Percentiles rank a stretch among this genome's conserved stretches.
Conservation (phyloP, 805 yeast genomes). For the Clavispora phyllophila region DNA sequence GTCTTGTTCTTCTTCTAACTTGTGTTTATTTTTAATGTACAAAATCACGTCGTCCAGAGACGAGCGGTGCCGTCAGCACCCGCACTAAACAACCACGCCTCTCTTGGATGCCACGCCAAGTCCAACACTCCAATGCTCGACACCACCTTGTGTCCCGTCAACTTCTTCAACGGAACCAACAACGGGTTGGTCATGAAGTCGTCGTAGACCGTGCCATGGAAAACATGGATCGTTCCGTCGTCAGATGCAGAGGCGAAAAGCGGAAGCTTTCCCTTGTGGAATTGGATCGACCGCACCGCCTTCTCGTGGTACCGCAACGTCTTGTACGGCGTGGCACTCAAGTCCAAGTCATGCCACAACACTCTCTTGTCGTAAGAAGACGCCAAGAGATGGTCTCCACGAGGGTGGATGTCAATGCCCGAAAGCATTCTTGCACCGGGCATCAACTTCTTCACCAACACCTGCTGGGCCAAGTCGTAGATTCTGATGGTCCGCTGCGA, state of each 20-base stretch:
- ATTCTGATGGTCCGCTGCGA: conserved; percentile 90
- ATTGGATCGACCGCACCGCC: conserved; percentile 84
- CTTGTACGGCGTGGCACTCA: conserved; percentile 86
- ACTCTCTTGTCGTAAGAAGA: conserved; percentile 93
- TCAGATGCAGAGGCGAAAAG: conserved; percentile 92
- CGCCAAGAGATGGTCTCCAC: conserved; percentile 91
- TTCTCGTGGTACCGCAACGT: conserved; percentile 90
- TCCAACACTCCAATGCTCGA: conserved; percentile 83
- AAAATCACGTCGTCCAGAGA: conserved; percentile 78
- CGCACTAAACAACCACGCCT: conserved; percentile 95
- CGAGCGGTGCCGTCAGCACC: conserved; percentile 97
- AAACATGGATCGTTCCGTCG: conserved; percentile 87
- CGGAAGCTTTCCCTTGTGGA: conserved; percentile 83
- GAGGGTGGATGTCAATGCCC: conserved; percentile 87
- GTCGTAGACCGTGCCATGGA: conserved; percentile 96
- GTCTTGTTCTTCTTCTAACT: too few species aligned
- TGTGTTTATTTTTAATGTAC: neutral
- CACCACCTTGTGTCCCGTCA: conserved; percentile 81
- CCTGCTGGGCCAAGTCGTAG: conserved; percentile 86
- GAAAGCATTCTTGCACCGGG: conserved; percentile 98
- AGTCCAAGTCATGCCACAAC: conserved; percentile 94
- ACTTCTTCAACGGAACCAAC: conserved; percentile 90
- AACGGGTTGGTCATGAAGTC: conserved; percentile 93
- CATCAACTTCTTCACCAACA: conserved; percentile 71
- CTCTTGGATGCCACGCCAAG: conserved; percentile 93